Percentiles rank a stretch among this genome's conserved stretches.
phyloP scores from a whole-genome alignment of 495 filamentous ascomycete genomes.

The Tuber magnatum region DNA sequence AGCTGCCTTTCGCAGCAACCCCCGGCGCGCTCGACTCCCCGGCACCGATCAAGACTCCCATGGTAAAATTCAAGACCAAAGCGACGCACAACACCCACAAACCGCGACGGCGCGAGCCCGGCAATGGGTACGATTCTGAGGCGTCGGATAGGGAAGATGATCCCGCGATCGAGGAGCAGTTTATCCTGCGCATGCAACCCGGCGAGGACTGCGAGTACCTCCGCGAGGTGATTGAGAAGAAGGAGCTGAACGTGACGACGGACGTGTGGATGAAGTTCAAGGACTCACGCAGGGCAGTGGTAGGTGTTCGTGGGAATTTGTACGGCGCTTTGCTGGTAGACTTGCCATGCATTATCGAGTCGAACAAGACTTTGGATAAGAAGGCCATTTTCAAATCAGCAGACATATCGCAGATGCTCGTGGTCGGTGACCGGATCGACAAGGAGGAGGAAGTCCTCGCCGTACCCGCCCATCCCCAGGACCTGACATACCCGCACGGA shows the following conservation, averaged over 20 bases:
- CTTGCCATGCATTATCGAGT: conserved; percentile 83
- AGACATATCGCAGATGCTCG: conserved; percentile 91
- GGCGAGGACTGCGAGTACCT: conserved; percentile 79
- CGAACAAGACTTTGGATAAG: conserved; percentile 93
- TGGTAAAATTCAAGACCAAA: conserved; percentile 53
- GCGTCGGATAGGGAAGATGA: conserved; percentile 82
- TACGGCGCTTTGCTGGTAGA: conserved; percentile 83
- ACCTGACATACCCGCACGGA: conserved; percentile 81
- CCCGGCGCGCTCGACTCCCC: conserved; percentile 34
- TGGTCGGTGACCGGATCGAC: conserved; percentile 64
- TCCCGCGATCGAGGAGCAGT: conserved; percentile 76
- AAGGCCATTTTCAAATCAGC: conserved; percentile 86
- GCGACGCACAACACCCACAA: conserved; percentile 47
- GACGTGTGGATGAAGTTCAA: conserved; percentile 75
- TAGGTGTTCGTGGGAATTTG: conserved; percentile 59
- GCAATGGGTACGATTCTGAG: conserved; percentile 95
- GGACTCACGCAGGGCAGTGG: conserved; percentile 62
- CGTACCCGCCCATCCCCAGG: conserved; percentile 44
- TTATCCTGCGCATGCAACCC: conserved; percentile 80
- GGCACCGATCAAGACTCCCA: conserved; percentile 40
- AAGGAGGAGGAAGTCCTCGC: conserved; percentile 62
- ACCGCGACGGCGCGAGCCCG: conserved; percentile 44
- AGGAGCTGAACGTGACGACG: conserved; percentile 63
- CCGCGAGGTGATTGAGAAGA: conserved; percentile 60
- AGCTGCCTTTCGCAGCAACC: conserved; percentile 42